phyloP scores from a whole-genome alignment of 2,329 filamentous ascomycete species.

The Fonsecaea pugnacius region DNA sequence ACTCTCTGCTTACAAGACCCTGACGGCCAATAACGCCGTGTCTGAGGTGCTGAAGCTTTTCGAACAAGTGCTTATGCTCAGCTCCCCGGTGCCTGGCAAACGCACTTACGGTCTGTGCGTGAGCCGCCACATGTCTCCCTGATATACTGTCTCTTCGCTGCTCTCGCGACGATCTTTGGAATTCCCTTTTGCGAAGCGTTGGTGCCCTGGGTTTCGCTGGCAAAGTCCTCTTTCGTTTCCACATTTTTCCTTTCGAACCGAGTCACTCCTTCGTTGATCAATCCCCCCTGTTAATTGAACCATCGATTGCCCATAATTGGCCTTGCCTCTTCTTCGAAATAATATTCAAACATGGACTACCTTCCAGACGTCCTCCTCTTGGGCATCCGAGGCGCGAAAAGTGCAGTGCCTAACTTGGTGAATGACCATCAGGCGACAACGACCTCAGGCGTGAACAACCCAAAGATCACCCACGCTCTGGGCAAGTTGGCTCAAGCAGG shows the following conservation, averaged over 20 bases:
- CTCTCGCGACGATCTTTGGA: slow-evolving; percentile 12
- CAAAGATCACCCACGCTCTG: slow-evolving; percentile 27
- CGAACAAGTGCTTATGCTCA: slow-evolving; percentile 32
- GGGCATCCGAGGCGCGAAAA: slow-evolving; percentile 15
- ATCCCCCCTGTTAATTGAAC: not conserved
- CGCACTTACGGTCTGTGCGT: not conserved
- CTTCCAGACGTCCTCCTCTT: slow-evolving; percentile 19
- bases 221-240: slow-evolving; percentile 9
- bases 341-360: slow-evolving; percentile 21
- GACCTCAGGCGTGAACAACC: slow-evolving; percentile 12
- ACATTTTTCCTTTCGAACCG: slow-evolving; percentile 10
- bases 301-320: not conserved
- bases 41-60: slow-evolving; percentile 19
- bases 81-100: slow-evolving; percentile 8
- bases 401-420: slow-evolving; percentile 13
- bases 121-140: slow-evolving; percentile 3
- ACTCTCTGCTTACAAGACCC: slow-evolving; percentile 26
- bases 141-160: slow-evolving; percentile 13
- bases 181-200: slow-evolving; percentile 14
- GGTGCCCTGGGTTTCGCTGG: slow-evolving; percentile 16
- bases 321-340: not conserved
- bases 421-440: slow-evolving; percentile 9
- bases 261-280: slow-evolving; percentile 18
- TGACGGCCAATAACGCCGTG: slow-evolving; percentile 1
- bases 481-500: slow-evolving; percentile 28